A percentile compares a stretch with the other conserved stretches of the same genome.
These are phyloP conservation scores for Pythium myriotylum DNA, from an alignment of 352 stramenopile genomes.

Conservation along the genomic window DNA sequence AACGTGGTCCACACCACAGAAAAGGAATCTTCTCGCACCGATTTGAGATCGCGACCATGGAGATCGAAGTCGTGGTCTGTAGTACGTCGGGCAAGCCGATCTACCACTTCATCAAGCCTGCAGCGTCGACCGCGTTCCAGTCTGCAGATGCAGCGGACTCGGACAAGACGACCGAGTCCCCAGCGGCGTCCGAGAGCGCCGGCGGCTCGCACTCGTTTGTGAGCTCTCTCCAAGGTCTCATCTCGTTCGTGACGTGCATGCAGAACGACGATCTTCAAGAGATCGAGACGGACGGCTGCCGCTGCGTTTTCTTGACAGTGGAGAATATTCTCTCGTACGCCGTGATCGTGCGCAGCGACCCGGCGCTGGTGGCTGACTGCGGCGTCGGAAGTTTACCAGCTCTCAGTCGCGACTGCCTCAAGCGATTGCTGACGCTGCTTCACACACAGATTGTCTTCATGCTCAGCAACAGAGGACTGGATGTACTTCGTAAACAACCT, in stretches of 20 bases:
- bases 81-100: slow-evolving; percentile 66
- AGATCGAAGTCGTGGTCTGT: slow-evolving; percentile 60
- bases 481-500: slow-evolving; percentile 59
- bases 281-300: slow-evolving; percentile 40
- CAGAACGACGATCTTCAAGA: slow-evolving; percentile 61
- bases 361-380: slow-evolving; percentile 5
- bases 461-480: slow-evolving; percentile 58
- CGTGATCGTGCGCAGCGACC: slow-evolving; percentile 40
- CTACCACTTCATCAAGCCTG: slow-evolving; percentile 42
- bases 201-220: slow-evolving; percentile 48
- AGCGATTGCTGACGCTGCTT: slow-evolving; percentile 51
- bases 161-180: slow-evolving; percentile 4
- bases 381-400: background rate
- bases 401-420: slow-evolving; percentile 36
- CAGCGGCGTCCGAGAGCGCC: background rate
- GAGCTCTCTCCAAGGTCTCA: slow-evolving; percentile 63
- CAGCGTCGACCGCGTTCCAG: slow-evolving; percentile 7
- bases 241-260: slow-evolving; percentile 62
- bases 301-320: slow-evolving; percentile 49
- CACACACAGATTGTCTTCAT: slow-evolving; percentile 66
- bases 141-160: background rate
- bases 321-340: slow-evolving; percentile 54
- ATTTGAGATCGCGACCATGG: slow-evolving; percentile 15
- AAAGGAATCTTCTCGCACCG: background rate
- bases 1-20: slow-evolving; percentile 3